phyloP scores from a whole-genome alignment of 2,329 filamentous ascomycete genomes.

The Alternaria postmessia region DNA sequence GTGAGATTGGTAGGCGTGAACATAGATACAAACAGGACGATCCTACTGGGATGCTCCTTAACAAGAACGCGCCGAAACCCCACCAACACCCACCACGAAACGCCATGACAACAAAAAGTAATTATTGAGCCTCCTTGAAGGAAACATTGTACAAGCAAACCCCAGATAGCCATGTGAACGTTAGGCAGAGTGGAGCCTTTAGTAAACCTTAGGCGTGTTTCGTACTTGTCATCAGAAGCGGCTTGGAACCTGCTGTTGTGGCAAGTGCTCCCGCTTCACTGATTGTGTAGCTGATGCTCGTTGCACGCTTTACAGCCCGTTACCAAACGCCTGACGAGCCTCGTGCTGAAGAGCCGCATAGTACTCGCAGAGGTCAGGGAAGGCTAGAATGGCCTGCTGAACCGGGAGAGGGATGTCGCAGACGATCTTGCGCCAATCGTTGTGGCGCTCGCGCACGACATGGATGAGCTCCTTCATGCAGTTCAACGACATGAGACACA shows the following conservation, averaged over 20 bases:
- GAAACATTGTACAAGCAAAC: neutral
- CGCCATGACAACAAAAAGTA: slow-evolving; percentile 1
- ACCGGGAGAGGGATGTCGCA: slow-evolving; percentile 32
- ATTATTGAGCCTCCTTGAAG: neutral
- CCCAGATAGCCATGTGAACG: neutral
- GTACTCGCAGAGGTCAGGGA: slow-evolving; percentile 27
- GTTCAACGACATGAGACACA: slow-evolving; percentile 27
- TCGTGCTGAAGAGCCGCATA: slow-evolving; percentile 31
- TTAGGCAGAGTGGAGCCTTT: neutral
- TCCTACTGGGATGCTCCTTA: slow-evolving; percentile 6
- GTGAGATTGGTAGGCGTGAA: slow-evolving; percentile 6
- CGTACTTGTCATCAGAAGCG: neutral
- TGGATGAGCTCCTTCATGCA: slow-evolving; percentile 33
- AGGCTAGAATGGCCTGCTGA: slow-evolving; percentile 24
- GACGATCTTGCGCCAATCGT: slow-evolving; percentile 29
- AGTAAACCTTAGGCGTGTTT: neutral
- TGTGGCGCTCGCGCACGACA: slow-evolving; percentile 22
- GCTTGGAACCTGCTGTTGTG: neutral
- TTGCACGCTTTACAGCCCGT: slow-evolving; percentile 10
- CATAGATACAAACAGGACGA: slow-evolving; percentile 1
- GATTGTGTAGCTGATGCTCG: neutral
- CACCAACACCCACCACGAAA: slow-evolving; percentile 4
- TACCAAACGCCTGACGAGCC: slow-evolving; percentile 28
- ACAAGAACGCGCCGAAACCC: slow-evolving; percentile 9
- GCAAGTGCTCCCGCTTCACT: neutral